Evolutionary conservation across 352 stramenopile species (phyloP).

Genomic region (Phytophthora boehmeriae): DNA sequence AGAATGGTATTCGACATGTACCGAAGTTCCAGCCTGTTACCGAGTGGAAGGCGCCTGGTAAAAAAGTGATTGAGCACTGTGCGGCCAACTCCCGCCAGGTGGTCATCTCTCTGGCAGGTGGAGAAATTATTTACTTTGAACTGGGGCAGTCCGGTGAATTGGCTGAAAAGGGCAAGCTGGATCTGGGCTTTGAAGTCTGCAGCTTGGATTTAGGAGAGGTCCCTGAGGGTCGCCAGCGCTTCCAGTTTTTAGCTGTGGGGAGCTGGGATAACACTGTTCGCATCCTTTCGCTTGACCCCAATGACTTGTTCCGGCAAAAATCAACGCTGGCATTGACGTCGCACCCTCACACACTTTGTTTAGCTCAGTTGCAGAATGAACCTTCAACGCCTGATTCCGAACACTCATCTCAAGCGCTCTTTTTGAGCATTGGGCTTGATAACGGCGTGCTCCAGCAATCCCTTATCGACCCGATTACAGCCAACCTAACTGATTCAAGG

Average conservation of each 20-base stretch:
- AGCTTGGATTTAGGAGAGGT: conserved; percentile 97
- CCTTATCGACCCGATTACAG: conserved; percentile 88
- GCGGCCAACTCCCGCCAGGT: conserved; percentile 97
- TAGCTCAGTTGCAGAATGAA: conserved; percentile 83
- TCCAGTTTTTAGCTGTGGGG: conserved; percentile 97
- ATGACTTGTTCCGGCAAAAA: conserved; percentile 89
- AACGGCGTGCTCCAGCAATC: conserved; percentile 96
- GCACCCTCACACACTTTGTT: conserved; percentile 82
- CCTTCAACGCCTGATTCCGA: conserved; percentile 57
- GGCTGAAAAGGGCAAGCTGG: conserved; percentile 92
- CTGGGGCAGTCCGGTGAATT: conserved; percentile 93
- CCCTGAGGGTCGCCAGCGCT: conserved; percentile 92
- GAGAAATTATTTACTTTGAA: conserved; percentile 99
- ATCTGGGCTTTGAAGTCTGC: conserved; percentile 96
- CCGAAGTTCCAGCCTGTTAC: conserved; percentile 92
- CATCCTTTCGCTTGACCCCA: conserved; percentile 95
- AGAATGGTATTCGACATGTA: conserved; percentile 96
- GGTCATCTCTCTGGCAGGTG: conserved; percentile 95
- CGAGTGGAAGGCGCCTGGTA: conserved; percentile 97
- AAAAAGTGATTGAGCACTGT: conserved; percentile 97
- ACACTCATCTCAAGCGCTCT: conserved; percentile 68
- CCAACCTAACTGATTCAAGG: conserved; percentile 84
- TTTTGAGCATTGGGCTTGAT: conserved; percentile 90
- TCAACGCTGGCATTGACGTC: conserved; percentile 84
- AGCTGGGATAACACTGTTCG: conserved; percentile 91